Conservation (phyloP, 208 protist genomes). For the Herpetomonas samuelpessoai region DNA sequence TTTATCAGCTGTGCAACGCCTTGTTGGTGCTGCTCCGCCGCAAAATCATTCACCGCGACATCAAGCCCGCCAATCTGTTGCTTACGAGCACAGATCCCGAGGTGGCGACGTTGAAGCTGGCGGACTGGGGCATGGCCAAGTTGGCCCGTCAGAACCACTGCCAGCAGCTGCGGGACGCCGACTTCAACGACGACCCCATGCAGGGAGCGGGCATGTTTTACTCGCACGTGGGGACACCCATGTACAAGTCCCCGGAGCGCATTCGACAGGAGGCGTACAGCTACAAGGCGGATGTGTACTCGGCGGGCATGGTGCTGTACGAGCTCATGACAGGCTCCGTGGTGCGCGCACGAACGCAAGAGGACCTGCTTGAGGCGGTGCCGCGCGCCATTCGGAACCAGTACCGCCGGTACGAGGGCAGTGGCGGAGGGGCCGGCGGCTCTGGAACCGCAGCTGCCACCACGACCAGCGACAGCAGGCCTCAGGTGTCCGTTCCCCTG, state of each 20-base stretch:
- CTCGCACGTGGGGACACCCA: slow-evolving; percentile 53
- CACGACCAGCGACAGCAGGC: too few species aligned
- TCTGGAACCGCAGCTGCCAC: neutral
- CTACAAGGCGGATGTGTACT: slow-evolving; percentile 76
- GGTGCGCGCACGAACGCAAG: slow-evolving; percentile 34
- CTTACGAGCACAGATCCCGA: slow-evolving; percentile 50
- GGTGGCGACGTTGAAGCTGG: slow-evolving; percentile 53
- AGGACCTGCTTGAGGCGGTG: slow-evolving; percentile 24
- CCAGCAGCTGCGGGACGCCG: neutral
- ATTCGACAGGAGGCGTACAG: slow-evolving; percentile 51
- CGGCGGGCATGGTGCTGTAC: slow-evolving; percentile 74
- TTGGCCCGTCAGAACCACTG: slow-evolving; percentile 5
- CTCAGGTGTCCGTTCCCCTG: slow-evolving; percentile 4
- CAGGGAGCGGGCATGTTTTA: slow-evolving; percentile 32
- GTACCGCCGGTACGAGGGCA: slow-evolving; percentile 11
- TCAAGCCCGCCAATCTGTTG: slow-evolving; percentile 89
- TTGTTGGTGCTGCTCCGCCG: slow-evolving; percentile 36
- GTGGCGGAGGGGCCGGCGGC: too few species aligned
- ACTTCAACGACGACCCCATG: neutral
- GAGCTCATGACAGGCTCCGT: slow-evolving; percentile 62
- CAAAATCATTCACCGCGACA: slow-evolving; percentile 82
- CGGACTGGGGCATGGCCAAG: slow-evolving; percentile 75
- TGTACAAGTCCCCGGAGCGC: slow-evolving; percentile 80
- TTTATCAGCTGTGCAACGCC: slow-evolving; percentile 63
- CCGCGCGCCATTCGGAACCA: slow-evolving; percentile 15